Evolutionary conservation across 2,329 filamentous ascomycete species (phyloP).

Genomic region (Paracamarosporium sp.): DNA sequence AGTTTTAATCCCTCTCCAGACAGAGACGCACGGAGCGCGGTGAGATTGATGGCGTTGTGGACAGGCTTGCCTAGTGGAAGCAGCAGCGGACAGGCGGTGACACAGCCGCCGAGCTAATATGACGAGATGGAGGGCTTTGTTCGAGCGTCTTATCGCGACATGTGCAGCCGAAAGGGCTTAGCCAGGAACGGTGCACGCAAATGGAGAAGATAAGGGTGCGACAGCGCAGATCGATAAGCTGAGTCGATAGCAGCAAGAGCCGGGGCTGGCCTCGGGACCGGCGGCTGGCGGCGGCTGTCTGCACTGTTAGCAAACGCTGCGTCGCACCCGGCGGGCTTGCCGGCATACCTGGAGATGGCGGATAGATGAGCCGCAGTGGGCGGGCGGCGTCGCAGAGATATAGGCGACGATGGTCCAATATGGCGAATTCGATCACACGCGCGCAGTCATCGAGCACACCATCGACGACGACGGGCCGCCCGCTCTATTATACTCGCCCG

Average conservation of each 20-base stretch:
- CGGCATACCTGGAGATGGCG: background rate
- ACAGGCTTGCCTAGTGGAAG: slow-evolving; percentile 28
- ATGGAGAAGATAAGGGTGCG: slow-evolving; percentile 23
- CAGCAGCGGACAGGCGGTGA: slow-evolving; percentile 44
- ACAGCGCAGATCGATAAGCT: slow-evolving; percentile 43
- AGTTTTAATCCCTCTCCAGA: slow-evolving; percentile 42
- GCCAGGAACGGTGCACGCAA: slow-evolving; percentile 36
- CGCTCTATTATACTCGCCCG: slow-evolving; percentile 19
- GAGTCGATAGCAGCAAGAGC: slow-evolving; percentile 28
- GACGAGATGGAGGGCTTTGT: slow-evolving; percentile 45
- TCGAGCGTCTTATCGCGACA: slow-evolving; percentile 44
- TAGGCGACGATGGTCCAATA: slow-evolving; percentile 29
- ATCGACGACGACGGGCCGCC: slow-evolving; percentile 28
- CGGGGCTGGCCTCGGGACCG: slow-evolving; percentile 36
- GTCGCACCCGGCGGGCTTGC: slow-evolving; percentile 4
- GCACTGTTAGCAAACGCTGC: slow-evolving; percentile 21
- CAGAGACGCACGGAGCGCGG: slow-evolving; percentile 39
- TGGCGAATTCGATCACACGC: slow-evolving; percentile 36
- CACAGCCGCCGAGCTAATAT: slow-evolving; percentile 43
- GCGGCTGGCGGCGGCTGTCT: slow-evolving; percentile 39
- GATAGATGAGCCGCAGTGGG: background rate
- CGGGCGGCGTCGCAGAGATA: background rate
- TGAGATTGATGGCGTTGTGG: slow-evolving; percentile 21
- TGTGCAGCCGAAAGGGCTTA: slow-evolving; percentile 41
- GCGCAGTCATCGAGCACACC: slow-evolving; percentile 42